Percentiles rank a stretch among this genome's conserved stretches.
Conservation (phyloP, 768 basidiomycete species). For the Termitomyces sp. region DNA sequence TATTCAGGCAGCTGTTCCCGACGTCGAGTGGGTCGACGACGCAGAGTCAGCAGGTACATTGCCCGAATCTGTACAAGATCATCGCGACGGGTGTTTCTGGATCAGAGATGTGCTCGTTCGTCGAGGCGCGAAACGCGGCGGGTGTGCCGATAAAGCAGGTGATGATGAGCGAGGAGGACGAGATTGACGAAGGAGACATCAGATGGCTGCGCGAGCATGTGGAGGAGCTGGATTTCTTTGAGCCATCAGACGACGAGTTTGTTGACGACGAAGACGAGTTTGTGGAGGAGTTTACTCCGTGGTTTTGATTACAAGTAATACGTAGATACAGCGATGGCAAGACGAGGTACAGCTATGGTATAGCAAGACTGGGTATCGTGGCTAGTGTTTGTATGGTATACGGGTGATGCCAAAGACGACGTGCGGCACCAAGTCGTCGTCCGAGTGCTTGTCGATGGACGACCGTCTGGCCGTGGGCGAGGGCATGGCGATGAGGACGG, state of each 20-base stretch:
- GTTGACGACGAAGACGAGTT: constrained; percentile 15
- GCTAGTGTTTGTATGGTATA: constrained; percentile 24
- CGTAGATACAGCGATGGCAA: neutral
- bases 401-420: constrained; percentile 43
- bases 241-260: constrained; percentile 46
- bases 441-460: constrained; percentile 10
- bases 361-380: neutral
- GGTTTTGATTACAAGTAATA: neutral
- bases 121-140: constrained; percentile 32
- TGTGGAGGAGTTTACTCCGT: constrained; percentile 1
- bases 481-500: constrained; percentile 58
- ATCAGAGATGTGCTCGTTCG: constrained; percentile 33
- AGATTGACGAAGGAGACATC: constrained; percentile 34
- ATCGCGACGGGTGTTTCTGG: constrained; percentile 40
- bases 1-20: constrained; percentile 22
- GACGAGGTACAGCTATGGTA: neutral
- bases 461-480: constrained; percentile 20
- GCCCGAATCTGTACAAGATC: constrained; percentile 48
- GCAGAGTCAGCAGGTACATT: constrained; percentile 23
- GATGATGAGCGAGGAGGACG: constrained; percentile 41
- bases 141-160: constrained; percentile 42
- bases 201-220: constrained; percentile 48
- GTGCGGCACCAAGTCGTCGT: constrained; percentile 39
- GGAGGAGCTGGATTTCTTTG: constrained; percentile 50
- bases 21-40: constrained; percentile 6